phyloP scores from a whole-genome alignment of 2,329 filamentous ascomycete species.

The Endocalyx cinctus region DNA sequence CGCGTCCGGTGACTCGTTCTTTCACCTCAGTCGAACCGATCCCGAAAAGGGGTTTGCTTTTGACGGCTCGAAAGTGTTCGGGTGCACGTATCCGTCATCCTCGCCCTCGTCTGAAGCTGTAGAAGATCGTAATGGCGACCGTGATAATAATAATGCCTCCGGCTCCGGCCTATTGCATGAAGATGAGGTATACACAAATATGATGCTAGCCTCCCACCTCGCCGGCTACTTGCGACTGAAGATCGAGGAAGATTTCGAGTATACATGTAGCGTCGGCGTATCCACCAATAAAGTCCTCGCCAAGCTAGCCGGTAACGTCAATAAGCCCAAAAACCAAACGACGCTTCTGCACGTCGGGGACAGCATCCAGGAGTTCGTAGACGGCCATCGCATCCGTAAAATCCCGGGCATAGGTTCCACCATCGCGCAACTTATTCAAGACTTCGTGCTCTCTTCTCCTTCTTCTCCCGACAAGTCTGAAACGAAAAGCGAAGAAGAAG shows the following conservation, averaged over 20 bases:
- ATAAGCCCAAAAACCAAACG: constrained; percentile 88
- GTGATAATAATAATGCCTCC: constrained; percentile 32
- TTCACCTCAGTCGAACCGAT: constrained; percentile 67
- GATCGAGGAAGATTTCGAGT: constrained; percentile 72
- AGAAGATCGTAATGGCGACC: no score
- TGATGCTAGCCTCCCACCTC: constrained; percentile 76
- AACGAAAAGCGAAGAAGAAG: constrained; percentile 30
- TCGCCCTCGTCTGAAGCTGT: constrained; percentile 15
- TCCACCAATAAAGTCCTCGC: constrained; percentile 82
- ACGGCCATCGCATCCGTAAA: constrained; percentile 69
- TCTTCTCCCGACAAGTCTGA: constrained; percentile 30
- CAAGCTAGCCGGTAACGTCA: constrained; percentile 76
- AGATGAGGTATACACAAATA: no score
- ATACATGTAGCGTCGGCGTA: constrained; percentile 83
- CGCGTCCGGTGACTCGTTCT: constrained; percentile 67
- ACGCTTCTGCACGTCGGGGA: constrained; percentile 57
- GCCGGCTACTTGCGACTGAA: constrained; percentile 67
- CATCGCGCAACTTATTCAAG: constrained; percentile 63
- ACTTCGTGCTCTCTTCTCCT: constrained; percentile 41
- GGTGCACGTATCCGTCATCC: constrained; percentile 41
- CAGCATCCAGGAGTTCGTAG: constrained; percentile 62
- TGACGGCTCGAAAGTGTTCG: constrained; percentile 64
- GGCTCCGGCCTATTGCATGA: constrained; percentile 62
- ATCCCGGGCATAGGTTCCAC: constrained; percentile 85
- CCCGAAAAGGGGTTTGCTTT: constrained; percentile 78